These are phyloP conservation scores for Clarireedia hainanense DNA, from an alignment of 2,329 filamentous ascomycete species.

Conservation along the genomic window DNA sequence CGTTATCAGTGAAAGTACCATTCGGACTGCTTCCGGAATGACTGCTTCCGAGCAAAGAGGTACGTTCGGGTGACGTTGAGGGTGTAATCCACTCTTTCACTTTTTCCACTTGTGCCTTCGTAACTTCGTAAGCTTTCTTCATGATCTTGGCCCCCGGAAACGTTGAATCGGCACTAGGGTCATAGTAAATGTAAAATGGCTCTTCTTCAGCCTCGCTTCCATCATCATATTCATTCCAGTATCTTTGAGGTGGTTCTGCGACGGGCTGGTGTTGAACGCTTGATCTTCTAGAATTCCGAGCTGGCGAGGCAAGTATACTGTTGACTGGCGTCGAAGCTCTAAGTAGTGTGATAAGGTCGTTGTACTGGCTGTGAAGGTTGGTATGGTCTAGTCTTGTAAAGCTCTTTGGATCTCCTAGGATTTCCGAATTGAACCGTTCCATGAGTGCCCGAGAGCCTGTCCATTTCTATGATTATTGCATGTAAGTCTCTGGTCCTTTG, in stretches of 20 bases:
- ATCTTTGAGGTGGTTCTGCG: slow-evolving; percentile 29
- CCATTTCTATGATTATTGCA: slow-evolving; percentile 55
- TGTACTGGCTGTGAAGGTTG: slow-evolving; percentile 42
- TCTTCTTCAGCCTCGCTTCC: slow-evolving; percentile 58
- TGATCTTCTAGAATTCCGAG: slow-evolving; percentile 15
- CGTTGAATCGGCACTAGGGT: slow-evolving; percentile 51
- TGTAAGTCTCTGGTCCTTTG: not conserved
- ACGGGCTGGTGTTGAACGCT: slow-evolving; percentile 10
- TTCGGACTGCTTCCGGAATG: slow-evolving; percentile 16
- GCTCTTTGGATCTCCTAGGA: slow-evolving; percentile 60
- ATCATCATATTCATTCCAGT: slow-evolving; percentile 86
- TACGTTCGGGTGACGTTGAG: slow-evolving; percentile 22
- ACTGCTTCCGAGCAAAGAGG: slow-evolving; percentile 22
- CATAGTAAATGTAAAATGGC: slow-evolving; percentile 65
- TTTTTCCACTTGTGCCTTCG: slow-evolving; percentile 39
- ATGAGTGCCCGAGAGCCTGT: slow-evolving; percentile 62
- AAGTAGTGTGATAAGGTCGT: slow-evolving; percentile 41
- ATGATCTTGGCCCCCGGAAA: slow-evolving; percentile 50
- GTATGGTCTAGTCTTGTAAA: slow-evolving; percentile 62
- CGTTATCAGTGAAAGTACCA: slow-evolving; percentile 35
- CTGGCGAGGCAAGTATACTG: slow-evolving; percentile 18
- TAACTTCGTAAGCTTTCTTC: slow-evolving; percentile 43
- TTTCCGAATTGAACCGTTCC: slow-evolving; percentile 56
- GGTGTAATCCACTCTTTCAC: slow-evolving; percentile 43
- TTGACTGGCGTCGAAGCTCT: slow-evolving; percentile 32